Percentiles rank a stretch among this genome's conserved stretches.
phyloP scores from a whole-genome alignment of 768 basidiomycete genomes.

The Lactarius trivialis region DNA sequence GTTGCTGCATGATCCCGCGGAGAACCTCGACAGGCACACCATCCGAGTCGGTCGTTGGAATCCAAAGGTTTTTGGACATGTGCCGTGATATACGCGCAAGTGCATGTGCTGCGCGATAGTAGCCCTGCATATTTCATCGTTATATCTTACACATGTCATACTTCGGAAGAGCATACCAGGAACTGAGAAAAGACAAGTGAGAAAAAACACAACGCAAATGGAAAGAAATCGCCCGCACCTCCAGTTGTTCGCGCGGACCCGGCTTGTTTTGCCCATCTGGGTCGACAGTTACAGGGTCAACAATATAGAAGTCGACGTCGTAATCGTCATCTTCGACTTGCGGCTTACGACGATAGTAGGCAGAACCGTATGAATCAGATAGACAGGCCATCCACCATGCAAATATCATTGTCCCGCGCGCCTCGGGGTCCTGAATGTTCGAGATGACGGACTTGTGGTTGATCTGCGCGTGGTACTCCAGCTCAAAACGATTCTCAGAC shows the following conservation, averaged over 20 bases:
- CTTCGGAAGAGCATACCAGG: slow-evolving; percentile 44
- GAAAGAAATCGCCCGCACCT: slow-evolving; percentile 41
- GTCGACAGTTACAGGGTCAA: slow-evolving; percentile 51
- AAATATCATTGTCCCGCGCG: slow-evolving; percentile 79
- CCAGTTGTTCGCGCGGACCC: slow-evolving; percentile 65
- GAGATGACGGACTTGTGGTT: slow-evolving; percentile 78
- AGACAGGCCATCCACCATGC: slow-evolving; percentile 94
- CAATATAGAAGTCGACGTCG: slow-evolving; percentile 82
- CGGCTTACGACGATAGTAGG: slow-evolving; percentile 82
- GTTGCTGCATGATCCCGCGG: slow-evolving; percentile 45
- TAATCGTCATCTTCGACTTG: slow-evolving; percentile 77
- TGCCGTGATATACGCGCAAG: slow-evolving; percentile 77
- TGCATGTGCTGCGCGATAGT: slow-evolving; percentile 77
- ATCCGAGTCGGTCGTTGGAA: slow-evolving; percentile 64
- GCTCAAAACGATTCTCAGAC: background rate
- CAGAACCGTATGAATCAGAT: slow-evolving; percentile 74
- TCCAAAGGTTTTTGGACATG: slow-evolving; percentile 78
- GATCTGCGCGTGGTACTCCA: slow-evolving; percentile 42
- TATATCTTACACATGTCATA: slow-evolving; percentile 14
- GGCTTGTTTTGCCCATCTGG: slow-evolving; percentile 30
- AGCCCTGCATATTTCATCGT: slow-evolving; percentile 46
- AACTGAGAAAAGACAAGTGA: slow-evolving; percentile 38
- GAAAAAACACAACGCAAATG: background rate
- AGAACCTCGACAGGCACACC: slow-evolving; percentile 72
- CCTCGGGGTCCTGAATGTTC: slow-evolving; percentile 66